These are phyloP conservation scores for sunflower (Helianthus annuus) DNA, from an alignment of 129 eudicot genomes.

Conservation along the genomic window HanXRQr2.0-SUNRISE NC_035436.2:188393975-188394474, in stretches of 20 bases:
- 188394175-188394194: background rate
- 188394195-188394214: background rate
- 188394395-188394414: constrained; percentile 57
- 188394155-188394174: background rate
- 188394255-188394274: constrained; percentile 42
- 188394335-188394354: constrained; percentile 37
- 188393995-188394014: constrained; percentile 83
- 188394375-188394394: constrained; percentile 51
- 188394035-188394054: constrained; percentile 96
- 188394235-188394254: constrained; percentile 57
- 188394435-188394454: constrained; percentile 2
- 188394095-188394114: constrained; percentile 63
- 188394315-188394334: constrained; percentile 42
- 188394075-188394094: constrained; percentile 60
- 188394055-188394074: constrained; percentile 87
- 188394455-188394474: too few species aligned
- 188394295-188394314: constrained; percentile 40
- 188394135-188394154: background rate
- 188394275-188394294: constrained; percentile 49
- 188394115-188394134: constrained; percentile 56
- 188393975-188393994: constrained; percentile 66
- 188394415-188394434: background rate
- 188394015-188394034: constrained; percentile 87
- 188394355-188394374: constrained; percentile 36
- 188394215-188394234: constrained; percentile 66